Percentiles rank a stretch among this genome's conserved stretches.
These are phyloP conservation scores for Grosmannia penicillata DNA, from an alignment of 2,329 filamentous ascomycete species.

Conservation along the genomic window DNA sequence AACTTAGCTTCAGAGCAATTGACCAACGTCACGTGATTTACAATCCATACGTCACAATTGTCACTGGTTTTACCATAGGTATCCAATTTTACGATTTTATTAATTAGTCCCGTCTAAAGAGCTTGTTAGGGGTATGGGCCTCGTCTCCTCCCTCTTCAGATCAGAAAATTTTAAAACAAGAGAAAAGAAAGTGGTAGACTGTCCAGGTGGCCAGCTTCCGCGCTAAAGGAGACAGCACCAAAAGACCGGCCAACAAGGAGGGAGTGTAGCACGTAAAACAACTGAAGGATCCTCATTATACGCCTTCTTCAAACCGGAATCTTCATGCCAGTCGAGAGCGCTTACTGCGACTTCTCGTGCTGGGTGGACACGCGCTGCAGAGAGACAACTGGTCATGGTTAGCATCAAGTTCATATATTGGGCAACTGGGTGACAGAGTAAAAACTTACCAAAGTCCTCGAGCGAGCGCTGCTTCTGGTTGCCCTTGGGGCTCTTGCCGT, in stretches of 20 bases:
- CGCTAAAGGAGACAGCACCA: background rate
- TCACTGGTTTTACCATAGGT: no score
- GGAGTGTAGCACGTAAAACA: constrained; percentile 5
- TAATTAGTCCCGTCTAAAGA: constrained; percentile 23
- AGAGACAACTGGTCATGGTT: constrained; percentile 54
- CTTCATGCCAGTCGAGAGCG: constrained; percentile 12
- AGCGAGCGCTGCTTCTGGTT: constrained; percentile 70
- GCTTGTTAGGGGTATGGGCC: constrained; percentile 12
- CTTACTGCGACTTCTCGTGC: constrained; percentile 74
- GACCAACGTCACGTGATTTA: background rate
- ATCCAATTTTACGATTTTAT: constrained; percentile 25
- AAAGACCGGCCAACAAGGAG: constrained; percentile 3
- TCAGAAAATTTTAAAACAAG: constrained; percentile 19
- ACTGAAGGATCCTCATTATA: constrained; percentile 11
- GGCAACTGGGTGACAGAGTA: background rate
- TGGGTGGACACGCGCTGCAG: constrained; percentile 82
- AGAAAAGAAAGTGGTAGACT: constrained; percentile 14
- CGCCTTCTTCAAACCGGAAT: constrained; percentile 14
- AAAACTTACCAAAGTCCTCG: constrained; percentile 71
- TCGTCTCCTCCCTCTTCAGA: constrained; percentile 12
- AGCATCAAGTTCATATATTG: background rate
- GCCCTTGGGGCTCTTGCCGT: constrained; percentile 72
- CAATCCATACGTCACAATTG: background rate
- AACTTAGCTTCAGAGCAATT: background rate
- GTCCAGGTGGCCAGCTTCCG: constrained; percentile 1